Percentiles rank a stretch among this genome's conserved stretches.
Evolutionary conservation across 306 rosid species (phyloP).

Genomic region (Vicia sativa): DNA sequence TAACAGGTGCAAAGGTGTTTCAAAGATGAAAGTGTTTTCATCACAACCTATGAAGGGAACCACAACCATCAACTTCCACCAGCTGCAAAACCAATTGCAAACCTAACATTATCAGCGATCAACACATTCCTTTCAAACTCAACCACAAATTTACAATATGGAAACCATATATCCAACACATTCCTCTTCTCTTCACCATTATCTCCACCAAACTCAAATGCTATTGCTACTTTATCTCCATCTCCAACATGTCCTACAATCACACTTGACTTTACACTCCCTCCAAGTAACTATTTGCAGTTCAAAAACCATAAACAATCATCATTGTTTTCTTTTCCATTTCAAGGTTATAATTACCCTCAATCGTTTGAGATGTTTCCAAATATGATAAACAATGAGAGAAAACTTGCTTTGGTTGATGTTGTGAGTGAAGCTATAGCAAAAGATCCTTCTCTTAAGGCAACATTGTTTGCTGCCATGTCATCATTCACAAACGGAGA

Average conservation of each 20-base stretch:
- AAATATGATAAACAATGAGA: conserved; percentile 10
- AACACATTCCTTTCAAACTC: conserved; percentile 45
- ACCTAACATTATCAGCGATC: conserved; percentile 47
- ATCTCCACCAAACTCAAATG: conserved; percentile 25
- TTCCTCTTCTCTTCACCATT: conserved; percentile 39
- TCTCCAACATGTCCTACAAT: conserved; percentile 48
- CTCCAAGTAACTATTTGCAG: conserved; percentile 30
- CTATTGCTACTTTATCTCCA: conserved; percentile 42
- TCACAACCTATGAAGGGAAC: conserved; percentile 54
- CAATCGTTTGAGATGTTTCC: conserved; percentile 36
- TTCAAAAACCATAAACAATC: conserved; percentile 36
- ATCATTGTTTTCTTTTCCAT: conserved; percentile 32
- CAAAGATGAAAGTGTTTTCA: conserved; percentile 44
- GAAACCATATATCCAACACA: not conserved
- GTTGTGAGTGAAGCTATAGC: conserved; percentile 43
- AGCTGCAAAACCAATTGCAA: conserved; percentile 43
- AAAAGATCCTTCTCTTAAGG: conserved; percentile 45
- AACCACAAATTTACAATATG: conserved; percentile 26
- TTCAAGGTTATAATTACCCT: conserved; percentile 28
- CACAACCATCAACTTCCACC: conserved; percentile 53
- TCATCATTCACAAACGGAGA: conserved; percentile 39
- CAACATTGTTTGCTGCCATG: conserved; percentile 40
- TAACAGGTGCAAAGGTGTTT: conserved; percentile 55
- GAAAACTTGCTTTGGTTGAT: conserved; percentile 43
- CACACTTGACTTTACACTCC: conserved; percentile 46